Percentiles rank a stretch among this genome's conserved stretches.
These are phyloP conservation scores for Claviceps maximensis DNA, from an alignment of 2,329 filamentous ascomycete species.

Conservation along the genomic window DNA sequence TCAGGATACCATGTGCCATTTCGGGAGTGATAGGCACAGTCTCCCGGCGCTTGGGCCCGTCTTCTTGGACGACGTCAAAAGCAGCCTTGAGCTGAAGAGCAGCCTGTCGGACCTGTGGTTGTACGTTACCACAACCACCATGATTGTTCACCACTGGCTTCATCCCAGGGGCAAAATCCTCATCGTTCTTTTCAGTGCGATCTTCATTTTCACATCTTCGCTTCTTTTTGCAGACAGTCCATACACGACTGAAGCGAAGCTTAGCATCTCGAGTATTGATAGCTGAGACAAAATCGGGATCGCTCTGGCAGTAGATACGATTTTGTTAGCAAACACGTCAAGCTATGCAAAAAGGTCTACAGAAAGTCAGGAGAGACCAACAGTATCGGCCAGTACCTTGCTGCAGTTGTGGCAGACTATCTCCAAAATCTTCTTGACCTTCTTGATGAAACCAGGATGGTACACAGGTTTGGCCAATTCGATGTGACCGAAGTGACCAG, in stretches of 20 bases:
- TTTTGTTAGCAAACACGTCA: constrained; percentile 45
- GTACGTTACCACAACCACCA: constrained; percentile 84
- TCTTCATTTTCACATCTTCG: constrained; percentile 69
- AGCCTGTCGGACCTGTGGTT: constrained; percentile 78
- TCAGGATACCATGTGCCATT: constrained; percentile 75
- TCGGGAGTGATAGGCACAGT: constrained; percentile 74
- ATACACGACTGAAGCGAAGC: constrained; percentile 82
- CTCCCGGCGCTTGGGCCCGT: constrained; percentile 59
- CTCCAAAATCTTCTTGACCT: constrained; percentile 98
- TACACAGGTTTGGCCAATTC: constrained; percentile 94
- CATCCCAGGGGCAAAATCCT: constrained; percentile 48
- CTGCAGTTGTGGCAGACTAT: constrained; percentile 98
- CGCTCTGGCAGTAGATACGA: constrained; percentile 46
- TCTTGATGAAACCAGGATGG: constrained; percentile 91
- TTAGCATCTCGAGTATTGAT: constrained; percentile 83
- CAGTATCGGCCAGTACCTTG: constrained; percentile 93
- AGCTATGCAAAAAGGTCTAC: constrained; percentile 32
- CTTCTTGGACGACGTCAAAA: constrained; percentile 53
- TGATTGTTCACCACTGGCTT: constrained; percentile 49
- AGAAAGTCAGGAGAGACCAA: constrained; percentile 57
- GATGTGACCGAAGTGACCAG: constrained; percentile 97
- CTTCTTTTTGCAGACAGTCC: constrained; percentile 84
- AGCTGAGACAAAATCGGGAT: constrained; percentile 71
- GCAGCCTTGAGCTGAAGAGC: constrained; percentile 70
- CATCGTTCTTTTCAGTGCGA: constrained; percentile 54